Conservation (phyloP, 306 rosid species). For the Prunus dulcis region DNA sequence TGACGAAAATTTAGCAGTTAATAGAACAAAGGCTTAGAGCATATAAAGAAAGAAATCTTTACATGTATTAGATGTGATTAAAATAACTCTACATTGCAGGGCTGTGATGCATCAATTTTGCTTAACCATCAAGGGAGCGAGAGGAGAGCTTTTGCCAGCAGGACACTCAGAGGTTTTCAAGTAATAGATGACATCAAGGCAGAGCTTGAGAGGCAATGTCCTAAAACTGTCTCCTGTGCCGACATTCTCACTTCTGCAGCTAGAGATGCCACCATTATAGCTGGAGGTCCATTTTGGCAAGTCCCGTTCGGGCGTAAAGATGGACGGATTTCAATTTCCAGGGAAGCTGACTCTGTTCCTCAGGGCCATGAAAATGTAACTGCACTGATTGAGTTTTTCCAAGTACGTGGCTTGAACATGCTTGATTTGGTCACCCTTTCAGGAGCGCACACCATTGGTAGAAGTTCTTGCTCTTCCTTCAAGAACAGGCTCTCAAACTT, state of each 20-base stretch:
- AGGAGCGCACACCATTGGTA: slow-evolving; percentile 82
- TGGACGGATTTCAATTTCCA: slow-evolving; percentile 53
- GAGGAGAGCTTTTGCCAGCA: slow-evolving; percentile 62
- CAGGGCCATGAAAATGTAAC: slow-evolving; percentile 81
- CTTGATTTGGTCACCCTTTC: slow-evolving; percentile 87
- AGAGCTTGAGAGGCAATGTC: slow-evolving; percentile 65
- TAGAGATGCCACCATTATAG: slow-evolving; percentile 77
- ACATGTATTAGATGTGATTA: background rate
- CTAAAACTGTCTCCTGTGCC: slow-evolving; percentile 76
- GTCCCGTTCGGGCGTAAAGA: slow-evolving; percentile 80
- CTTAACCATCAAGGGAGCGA: slow-evolving; percentile 58
- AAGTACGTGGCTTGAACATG: slow-evolving; percentile 46
- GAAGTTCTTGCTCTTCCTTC: slow-evolving; percentile 52
- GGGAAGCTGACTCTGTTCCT: slow-evolving; percentile 70
- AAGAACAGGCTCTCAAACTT: slow-evolving; percentile 53
- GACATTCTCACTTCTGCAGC: slow-evolving; percentile 84
- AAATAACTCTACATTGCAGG: slow-evolving; percentile 35
- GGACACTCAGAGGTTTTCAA: slow-evolving; percentile 62
- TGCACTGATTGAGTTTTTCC: slow-evolving; percentile 40
- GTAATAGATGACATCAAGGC: slow-evolving; percentile 68
- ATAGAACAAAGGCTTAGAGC: background rate
- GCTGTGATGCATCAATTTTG: slow-evolving; percentile 75
- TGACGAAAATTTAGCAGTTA: background rate
- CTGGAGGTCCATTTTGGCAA: slow-evolving; percentile 95
- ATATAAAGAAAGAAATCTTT: background rate